These are phyloP conservation scores for Eragrostis curvula DNA, from an alignment of 176 grass and related monocot genomes.

Conservation along the genomic window DNA sequence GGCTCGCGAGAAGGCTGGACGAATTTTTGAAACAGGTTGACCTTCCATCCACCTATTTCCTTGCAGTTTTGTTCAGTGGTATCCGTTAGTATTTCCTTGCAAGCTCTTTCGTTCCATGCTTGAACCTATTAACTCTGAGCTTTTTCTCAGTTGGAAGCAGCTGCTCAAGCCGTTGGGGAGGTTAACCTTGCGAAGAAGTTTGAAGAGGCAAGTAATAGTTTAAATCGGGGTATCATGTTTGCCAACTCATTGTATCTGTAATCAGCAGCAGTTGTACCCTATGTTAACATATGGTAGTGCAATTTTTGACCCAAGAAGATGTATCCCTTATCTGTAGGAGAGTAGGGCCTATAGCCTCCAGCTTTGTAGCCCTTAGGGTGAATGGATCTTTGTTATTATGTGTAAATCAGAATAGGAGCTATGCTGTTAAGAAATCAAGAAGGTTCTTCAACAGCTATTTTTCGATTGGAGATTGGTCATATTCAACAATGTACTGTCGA, in stretches of 20 bases:
- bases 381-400: neutral
- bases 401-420: slow-evolving; percentile 3
- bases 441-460: neutral
- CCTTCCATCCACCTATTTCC: slow-evolving; percentile 28
- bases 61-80: neutral
- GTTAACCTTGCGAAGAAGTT: slow-evolving; percentile 76
- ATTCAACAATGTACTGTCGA: neutral
- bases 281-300: slow-evolving; percentile 17
- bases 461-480: neutral
- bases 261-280: slow-evolving; percentile 35
- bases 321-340: slow-evolving; percentile 20
- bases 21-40: slow-evolving; percentile 99
- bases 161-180: slow-evolving; percentile 84
- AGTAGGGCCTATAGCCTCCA: slow-evolving; percentile 24
- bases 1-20: slow-evolving; percentile 88
- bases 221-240: slow-evolving; percentile 97
- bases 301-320: slow-evolving; percentile 28
- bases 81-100: neutral
- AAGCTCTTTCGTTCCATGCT: neutral
- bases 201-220: slow-evolving; percentile 67
- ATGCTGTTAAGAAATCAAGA: neutral
- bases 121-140: slow-evolving; percentile 17
- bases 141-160: slow-evolving; percentile 78
- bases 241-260: slow-evolving; percentile 93
- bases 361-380: neutral